Evolutionary conservation across 208 protist species (phyloP), one percentile per base, ranked within the genome.

Genomic region (Eutreptiella sp.): DNA sequence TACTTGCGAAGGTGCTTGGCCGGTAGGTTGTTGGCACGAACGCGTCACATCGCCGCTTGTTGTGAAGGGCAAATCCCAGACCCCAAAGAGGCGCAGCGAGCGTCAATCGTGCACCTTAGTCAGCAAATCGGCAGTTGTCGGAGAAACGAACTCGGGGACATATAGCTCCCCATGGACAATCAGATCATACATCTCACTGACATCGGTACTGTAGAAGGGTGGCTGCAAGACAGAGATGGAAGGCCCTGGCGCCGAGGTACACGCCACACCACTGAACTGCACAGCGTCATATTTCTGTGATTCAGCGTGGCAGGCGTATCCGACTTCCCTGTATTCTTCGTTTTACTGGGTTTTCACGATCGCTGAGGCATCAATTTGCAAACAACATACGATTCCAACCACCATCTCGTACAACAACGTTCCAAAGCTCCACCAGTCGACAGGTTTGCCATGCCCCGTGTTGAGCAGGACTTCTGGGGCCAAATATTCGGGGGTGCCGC

Each of bases 371-470:
- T 50, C 29, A 57, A 23, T 14, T 57, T 54, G 39, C 82, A 52
- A 84, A 92, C 4, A 83, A 73, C 31, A 78, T 75, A 61, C 23
- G 21, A 88, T 74, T 16, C 89, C 92, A 38, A 89, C 85, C 26
- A 86, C 63, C 89, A 93, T 94, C 77, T 96, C 92, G 68, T 92
- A 95, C 3, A 96, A 72, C 2, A 95, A 72, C 43, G 89, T 92
- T 39, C 92, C 92, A 66, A 88, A 93, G 63, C 80, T 87, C 90
- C 92, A 96, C 92, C 92, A 96, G 73, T 96, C 92, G 7, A 90
- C 92, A 50, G 84, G 77, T 5, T 71, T 76, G 70, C 88, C 89
- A 66, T 92, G 83, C 21, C 82, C 75, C 19, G 79, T 33, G 21
- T 85, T 84, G 29, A 82, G 70, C 23, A 92, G 77, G 76, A 92